Evolutionary conservation across 306 rosid genomes (phyloP), one percentile per base, ranked within the genome.

Genomic region (Cicer arietinum): DNA sequence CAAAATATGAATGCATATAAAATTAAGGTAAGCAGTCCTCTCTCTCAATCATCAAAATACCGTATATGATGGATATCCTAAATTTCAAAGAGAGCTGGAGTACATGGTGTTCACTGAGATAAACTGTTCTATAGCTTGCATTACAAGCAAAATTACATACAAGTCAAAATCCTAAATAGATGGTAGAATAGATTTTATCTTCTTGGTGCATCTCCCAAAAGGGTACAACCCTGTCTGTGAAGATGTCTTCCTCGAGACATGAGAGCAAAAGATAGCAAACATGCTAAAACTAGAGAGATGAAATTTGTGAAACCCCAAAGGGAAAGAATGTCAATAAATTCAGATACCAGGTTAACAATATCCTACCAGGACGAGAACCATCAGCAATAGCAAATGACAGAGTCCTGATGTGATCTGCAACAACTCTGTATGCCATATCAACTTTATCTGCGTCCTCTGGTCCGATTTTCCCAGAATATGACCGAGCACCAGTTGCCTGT

Each of bases 331-430:
- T n/a, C 46, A 69, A 48, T 18, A n/a, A 61, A 30, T 30, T 30
- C 37, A 71, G 58, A 65, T 48, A 44, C 41, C 44, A 50, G 16
- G 58, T 82, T 61, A 8, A 41, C 62, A 44, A 48, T 30, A 80
- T 54, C 69, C 35, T 86, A 94, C 99, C 97, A 82, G 99, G 99
- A 62, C 97, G 88, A 83, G 97, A 94, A 42, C 95, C 97, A 85
- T 94, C 99, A 47, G 97, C 99, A 81, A 94, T 94, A 64, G 99
- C 97, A 85, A 92, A 84, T 74, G 99, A 94, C 76, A 94, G 93
- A 78, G 86, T 85, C 83, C 89, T 79, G 66, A 82, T 82, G 73
- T 85, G 89, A 82, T 85, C 89, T n/a, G 89, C 86, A 69, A 85
- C 83, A 69, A 94, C 98, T 83, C 99, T 88, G 80, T 94, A 94